Percentiles rank a stretch among this genome's conserved stretches.
These are phyloP conservation scores for Verticillium klebahnii DNA, from an alignment of 2,329 filamentous ascomycete genomes.

Conservation along the genomic window DNA sequence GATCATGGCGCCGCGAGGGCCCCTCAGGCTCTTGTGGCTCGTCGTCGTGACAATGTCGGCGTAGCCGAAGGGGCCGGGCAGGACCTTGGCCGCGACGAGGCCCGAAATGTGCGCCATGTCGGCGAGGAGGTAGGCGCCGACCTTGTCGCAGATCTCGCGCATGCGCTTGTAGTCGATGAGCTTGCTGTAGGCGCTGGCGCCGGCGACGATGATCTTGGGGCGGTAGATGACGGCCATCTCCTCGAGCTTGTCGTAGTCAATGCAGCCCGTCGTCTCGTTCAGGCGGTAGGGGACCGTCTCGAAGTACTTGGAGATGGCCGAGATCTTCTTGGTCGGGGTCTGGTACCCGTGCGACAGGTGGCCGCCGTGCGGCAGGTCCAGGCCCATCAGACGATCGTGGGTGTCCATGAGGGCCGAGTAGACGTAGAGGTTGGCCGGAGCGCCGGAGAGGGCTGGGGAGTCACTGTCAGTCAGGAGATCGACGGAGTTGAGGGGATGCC, in stretches of 20 bases:
- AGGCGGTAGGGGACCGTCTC: slow-evolving; percentile 95
- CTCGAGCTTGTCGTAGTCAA: slow-evolving; percentile 91
- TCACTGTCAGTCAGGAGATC: slow-evolving; percentile 9
- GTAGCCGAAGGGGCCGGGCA: slow-evolving; percentile 83
- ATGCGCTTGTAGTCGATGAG: slow-evolving; percentile 93
- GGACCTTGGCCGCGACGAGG: slow-evolving; percentile 84
- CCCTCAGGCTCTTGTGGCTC: slow-evolving; percentile 94
- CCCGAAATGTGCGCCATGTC: slow-evolving; percentile 99
- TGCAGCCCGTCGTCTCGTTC: slow-evolving; percentile 83
- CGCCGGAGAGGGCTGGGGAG: slow-evolving; percentile 67
- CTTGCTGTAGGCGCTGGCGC: slow-evolving; percentile 92
- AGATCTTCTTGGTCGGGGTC: slow-evolving; percentile 90
- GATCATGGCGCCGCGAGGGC: slow-evolving; percentile 94
- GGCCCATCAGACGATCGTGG: slow-evolving; percentile 93
- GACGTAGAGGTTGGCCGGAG: slow-evolving; percentile 78
- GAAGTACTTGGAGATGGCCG: slow-evolving; percentile 98
- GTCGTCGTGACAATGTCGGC: slow-evolving; percentile 97
- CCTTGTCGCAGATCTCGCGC: slow-evolving; percentile 84
- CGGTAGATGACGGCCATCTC: slow-evolving; percentile 84
- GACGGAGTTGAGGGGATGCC: background rate
- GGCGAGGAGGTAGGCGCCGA: slow-evolving; percentile 86
- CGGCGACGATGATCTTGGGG: slow-evolving; percentile 92
- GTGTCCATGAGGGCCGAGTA: slow-evolving; percentile 91
- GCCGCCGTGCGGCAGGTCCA: slow-evolving; percentile 93
- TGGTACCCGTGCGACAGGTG: slow-evolving; percentile 97